Conservation (phyloP, 176 grass and related monocot genomes). For the Eragrostis curvula region DNA sequence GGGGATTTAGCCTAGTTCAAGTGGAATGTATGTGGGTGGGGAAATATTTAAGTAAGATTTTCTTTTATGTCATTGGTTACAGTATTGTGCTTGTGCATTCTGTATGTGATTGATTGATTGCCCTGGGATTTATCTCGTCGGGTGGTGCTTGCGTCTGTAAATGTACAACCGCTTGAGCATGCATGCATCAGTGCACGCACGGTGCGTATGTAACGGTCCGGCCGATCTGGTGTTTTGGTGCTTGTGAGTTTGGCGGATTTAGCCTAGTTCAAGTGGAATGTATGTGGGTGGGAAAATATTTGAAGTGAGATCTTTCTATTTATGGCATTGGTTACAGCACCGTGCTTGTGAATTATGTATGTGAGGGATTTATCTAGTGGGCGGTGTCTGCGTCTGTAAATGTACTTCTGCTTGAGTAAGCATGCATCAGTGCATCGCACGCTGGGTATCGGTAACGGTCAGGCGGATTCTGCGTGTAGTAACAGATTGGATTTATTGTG, state of each 20-base stretch:
- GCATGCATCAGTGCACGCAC: background rate
- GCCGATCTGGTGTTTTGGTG: conserved; percentile 4
- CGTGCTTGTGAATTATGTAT: background rate
- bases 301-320: background rate
- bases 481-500: background rate
- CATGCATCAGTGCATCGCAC: background rate
- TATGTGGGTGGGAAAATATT: background rate
- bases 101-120: background rate
- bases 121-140: background rate
- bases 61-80: background rate
- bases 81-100: background rate
- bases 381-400: background rate
- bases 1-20: background rate
- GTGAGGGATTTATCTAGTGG: background rate
- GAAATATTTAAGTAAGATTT: background rate
- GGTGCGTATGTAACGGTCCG: background rate
- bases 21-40: too few species aligned
- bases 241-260: background rate
- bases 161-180: background rate
- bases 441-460: background rate
- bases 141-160: background rate
- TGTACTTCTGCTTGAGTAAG: background rate
- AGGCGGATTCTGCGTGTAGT: background rate
- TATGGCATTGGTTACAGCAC: background rate
- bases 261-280: background rate